Percentiles rank a stretch among this genome's conserved stretches.
phyloP scores from a whole-genome alignment of 2,329 filamentous ascomycete genomes.

The Lecanicillium sp. region DNA sequence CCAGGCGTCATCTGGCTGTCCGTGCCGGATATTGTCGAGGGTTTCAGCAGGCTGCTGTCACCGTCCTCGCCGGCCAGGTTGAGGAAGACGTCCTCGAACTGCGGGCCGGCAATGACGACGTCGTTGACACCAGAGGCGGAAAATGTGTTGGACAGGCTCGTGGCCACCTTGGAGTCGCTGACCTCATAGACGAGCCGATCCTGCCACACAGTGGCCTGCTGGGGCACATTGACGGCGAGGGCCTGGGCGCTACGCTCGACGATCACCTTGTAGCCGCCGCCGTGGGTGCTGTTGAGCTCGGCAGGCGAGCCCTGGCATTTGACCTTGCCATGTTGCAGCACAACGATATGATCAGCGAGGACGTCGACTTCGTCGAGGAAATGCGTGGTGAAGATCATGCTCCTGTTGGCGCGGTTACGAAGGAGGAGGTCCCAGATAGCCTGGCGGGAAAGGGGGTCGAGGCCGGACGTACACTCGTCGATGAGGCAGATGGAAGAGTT shows the following conservation, averaged over 20 bases:
- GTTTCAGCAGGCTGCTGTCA: constrained; percentile 16
- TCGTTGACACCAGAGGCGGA: constrained; percentile 40
- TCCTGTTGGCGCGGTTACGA: constrained; percentile 54
- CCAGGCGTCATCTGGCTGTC: constrained; percentile 9
- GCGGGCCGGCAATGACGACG: constrained; percentile 25
- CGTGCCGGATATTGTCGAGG: not conserved
- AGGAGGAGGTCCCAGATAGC: constrained; percentile 68
- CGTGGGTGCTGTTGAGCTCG: constrained; percentile 56
- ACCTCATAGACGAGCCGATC: constrained; percentile 51
- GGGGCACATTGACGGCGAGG: not conserved
- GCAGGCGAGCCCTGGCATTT: constrained; percentile 58
- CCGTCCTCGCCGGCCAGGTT: constrained; percentile 20
- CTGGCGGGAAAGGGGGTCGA: constrained; percentile 59
- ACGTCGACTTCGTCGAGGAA: constrained; percentile 67
- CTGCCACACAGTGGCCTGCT: constrained; percentile 23
- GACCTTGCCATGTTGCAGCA: constrained; percentile 56
- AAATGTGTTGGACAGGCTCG: constrained; percentile 33
- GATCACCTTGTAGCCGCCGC: constrained; percentile 58
- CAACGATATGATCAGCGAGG: constrained; percentile 60
- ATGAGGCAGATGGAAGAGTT: constrained; percentile 61
- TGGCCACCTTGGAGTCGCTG: constrained; percentile 28
- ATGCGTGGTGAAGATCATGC: constrained; percentile 63
- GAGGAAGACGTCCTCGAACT: constrained; percentile 30
- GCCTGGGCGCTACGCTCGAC: constrained; percentile 16
- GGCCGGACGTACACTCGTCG: constrained; percentile 63